Evolutionary conservation across 208 protist genomes (phyloP).

Genomic region (Trypanosoma cruzi): DNA sequence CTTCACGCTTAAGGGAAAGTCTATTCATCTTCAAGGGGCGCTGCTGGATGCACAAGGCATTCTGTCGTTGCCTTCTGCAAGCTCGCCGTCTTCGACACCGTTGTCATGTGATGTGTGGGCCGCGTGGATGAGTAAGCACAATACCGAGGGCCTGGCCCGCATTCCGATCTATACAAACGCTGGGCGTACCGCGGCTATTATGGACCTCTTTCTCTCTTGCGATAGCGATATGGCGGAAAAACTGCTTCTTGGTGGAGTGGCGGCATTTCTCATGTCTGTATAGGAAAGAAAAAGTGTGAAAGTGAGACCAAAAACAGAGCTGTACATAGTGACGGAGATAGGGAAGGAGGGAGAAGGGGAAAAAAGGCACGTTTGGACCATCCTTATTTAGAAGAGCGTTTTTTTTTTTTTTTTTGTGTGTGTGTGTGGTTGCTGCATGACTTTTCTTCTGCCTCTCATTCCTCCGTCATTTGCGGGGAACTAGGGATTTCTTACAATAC

Average conservation of each 20-base stretch:
- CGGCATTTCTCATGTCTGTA: slow-evolving; percentile 49
- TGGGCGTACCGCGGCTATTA: slow-evolving; percentile 50
- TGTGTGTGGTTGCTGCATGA: too few relatives aligned
- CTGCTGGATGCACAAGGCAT: slow-evolving; percentile 39
- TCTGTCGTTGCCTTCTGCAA: slow-evolving; percentile 40
- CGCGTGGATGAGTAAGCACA: slow-evolving; percentile 51
- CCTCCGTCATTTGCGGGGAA: too few relatives aligned
- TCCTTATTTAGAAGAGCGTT: too few relatives aligned
- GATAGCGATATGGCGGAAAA: slow-evolving; percentile 31
- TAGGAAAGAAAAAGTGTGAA: slow-evolving; percentile 4
- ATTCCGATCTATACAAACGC: slow-evolving; percentile 83
- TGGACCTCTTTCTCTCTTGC: slow-evolving; percentile 52
- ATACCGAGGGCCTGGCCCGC: slow-evolving; percentile 23
- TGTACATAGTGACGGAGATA: neutral
- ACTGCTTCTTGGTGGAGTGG: slow-evolving; percentile 67
- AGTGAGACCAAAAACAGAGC: neutral
- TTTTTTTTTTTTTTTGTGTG: too few relatives aligned
- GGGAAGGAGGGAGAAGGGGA: slow-evolving; percentile 7
- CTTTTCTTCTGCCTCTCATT: too few relatives aligned
- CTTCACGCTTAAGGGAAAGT: slow-evolving; percentile 55
- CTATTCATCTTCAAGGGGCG: slow-evolving; percentile 81
- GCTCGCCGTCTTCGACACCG: slow-evolving; percentile 64
- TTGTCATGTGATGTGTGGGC: slow-evolving; percentile 52
- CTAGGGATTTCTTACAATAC: too few relatives aligned
- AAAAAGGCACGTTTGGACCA: too few relatives aligned